Conservation (phyloP, 2,329 filamentous ascomycete genomes). For the Fusarium sp. region DNA sequence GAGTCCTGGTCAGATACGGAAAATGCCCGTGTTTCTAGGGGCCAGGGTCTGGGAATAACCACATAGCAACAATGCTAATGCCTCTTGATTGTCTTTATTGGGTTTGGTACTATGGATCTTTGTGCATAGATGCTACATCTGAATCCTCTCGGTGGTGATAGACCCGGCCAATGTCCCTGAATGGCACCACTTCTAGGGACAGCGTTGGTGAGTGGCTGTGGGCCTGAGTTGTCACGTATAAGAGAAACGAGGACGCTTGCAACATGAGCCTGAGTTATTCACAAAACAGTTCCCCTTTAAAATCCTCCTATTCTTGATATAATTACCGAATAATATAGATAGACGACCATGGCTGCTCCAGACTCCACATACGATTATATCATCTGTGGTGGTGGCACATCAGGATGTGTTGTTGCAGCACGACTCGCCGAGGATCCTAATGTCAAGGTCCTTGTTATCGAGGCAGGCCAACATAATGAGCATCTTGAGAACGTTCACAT, state of each 20-base stretch:
- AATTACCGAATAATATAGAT: background rate
- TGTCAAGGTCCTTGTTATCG: slow-evolving; percentile 52
- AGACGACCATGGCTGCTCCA: slow-evolving; percentile 33
- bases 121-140: slow-evolving; percentile 8
- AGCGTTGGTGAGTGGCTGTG: background rate
- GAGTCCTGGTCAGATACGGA: slow-evolving; percentile 3
- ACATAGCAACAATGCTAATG: background rate
- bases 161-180: background rate
- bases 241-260: slow-evolving; percentile 11
- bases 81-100: slow-evolving; percentile 7
- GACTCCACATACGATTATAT: slow-evolving; percentile 51
- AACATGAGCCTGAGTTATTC: background rate
- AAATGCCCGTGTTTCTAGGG: background rate
- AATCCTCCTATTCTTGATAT: background rate
- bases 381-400: slow-evolving; percentile 54
- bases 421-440: slow-evolving; percentile 54
- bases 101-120: slow-evolving; percentile 14
- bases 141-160: background rate
- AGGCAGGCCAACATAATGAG: slow-evolving; percentile 56
- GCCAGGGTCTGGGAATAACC: slow-evolving; percentile 1
- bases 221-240: slow-evolving; percentile 10
- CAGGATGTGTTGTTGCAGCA: slow-evolving; percentile 54
- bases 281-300: background rate
- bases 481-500: slow-evolving; percentile 64
- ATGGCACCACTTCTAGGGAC: slow-evolving; percentile 1